A percentile compares a stretch with the other conserved stretches of the same genome.
Evolutionary conservation across 2,329 filamentous ascomycete genomes (phyloP).

Genomic region (Sporothrix schenckii): DNA sequence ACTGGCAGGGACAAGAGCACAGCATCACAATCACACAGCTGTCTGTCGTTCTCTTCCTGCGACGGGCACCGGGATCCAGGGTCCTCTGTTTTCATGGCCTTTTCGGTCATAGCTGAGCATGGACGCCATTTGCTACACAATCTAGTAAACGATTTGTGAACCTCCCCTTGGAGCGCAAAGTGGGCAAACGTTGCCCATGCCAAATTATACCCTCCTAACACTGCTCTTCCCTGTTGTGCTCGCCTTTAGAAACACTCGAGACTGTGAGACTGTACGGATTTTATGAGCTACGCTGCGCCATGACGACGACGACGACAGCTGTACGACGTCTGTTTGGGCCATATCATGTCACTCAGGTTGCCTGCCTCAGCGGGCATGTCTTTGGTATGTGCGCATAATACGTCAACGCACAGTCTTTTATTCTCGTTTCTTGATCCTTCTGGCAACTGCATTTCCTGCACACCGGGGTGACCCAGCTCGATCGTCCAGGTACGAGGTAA

Average conservation of each 20-base stretch:
- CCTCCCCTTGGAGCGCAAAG: neutral
- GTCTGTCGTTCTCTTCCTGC: neutral
- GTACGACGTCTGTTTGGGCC: neutral
- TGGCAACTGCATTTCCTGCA: neutral
- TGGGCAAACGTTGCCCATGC: neutral
- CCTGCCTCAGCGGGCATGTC: neutral
- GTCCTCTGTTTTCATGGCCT: neutral
- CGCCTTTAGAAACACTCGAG: conserved; percentile 27
- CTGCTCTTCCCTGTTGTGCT: conserved; percentile 24
- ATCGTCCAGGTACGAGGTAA: conserved; percentile 12
- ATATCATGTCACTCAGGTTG: conserved; percentile 5
- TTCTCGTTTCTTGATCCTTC: neutral
- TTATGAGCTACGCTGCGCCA: conserved; percentile 11
- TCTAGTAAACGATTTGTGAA: neutral
- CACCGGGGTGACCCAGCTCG: neutral
- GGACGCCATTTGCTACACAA: neutral
- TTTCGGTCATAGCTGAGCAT: neutral
- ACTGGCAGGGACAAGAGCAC: neutral
- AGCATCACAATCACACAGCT: neutral
- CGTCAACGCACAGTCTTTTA: neutral
- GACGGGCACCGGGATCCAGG: neutral
- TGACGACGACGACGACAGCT: neutral
- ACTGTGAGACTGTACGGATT: conserved; percentile 30
- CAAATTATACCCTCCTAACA: neutral
- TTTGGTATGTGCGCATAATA: neutral